Evolutionary conservation across 306 rosid species (phyloP), one percentile per base, ranked within the genome.

Genomic region (Vigna unguiculata): DNA sequence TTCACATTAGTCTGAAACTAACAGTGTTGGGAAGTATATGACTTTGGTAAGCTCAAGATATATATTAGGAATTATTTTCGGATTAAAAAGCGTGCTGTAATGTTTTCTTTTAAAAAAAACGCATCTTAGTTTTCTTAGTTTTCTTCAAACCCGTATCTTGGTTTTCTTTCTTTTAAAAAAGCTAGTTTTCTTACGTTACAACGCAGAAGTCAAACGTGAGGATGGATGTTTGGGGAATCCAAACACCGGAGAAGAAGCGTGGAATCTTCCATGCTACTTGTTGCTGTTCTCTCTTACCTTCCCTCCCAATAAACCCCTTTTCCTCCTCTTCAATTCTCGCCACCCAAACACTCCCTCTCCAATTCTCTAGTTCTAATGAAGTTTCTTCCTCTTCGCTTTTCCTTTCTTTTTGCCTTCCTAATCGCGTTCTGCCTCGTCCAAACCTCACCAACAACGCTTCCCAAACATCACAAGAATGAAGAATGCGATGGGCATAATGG

Each of bases 231-330:
- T 3, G 13, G 79, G 75, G 47, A 57, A 84, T 84, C 78, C 83
- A 38, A 82, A 79, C 66, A 54, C 68, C 24, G 66, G 61, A 9
- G 74, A 78, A 72, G 61, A 83, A 75, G 83, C 77, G 71, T 80
- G 30, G 86, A 83, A 85, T 85, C 81, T 83, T 78, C 60, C 38
- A 62, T 66, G 72, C 40, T 69, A 71, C 52, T 11, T 2, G 24
- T 34, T 4, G 59, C 38, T 61, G 57, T 71, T 55, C 21, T 71
- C 55, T 72, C 30, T 17, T 36, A 17, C 48, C 69, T 69, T 40
- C 22, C 51, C 40, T 71, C 60, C 47, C 30, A 49, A 24, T 64
- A 6, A 17, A 52, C 34, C 32, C 57, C 49, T 24, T 11, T 46
- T 36, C 19, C 38, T 19, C 40, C 53, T 30, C 59, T 2, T 19